These are phyloP conservation scores for Cantharellus cinnabarinus DNA, from an alignment of 768 basidiomycete genomes.

Conservation along the genomic window DNA sequence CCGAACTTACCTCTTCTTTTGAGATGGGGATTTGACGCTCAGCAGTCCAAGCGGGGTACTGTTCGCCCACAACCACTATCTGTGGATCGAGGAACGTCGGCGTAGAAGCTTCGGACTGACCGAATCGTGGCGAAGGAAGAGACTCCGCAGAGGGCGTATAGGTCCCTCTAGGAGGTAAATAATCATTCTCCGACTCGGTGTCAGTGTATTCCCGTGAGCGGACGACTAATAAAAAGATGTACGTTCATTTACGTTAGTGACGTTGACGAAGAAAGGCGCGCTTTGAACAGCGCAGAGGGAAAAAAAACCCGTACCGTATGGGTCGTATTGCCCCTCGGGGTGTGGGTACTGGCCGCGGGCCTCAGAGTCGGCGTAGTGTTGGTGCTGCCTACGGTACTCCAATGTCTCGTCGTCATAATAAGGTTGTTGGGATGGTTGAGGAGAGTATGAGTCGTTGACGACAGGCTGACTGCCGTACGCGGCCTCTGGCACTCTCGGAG, in stretches of 20 bases:
- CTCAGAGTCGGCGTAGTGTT: neutral
- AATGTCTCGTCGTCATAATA: neutral
- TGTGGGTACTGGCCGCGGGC: neutral
- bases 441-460: neutral
- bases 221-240: neutral
- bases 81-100: conserved; percentile 49
- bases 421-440: neutral
- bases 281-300: neutral
- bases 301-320: neutral
- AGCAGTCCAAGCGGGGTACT: conserved; percentile 85
- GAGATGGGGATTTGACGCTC: conserved; percentile 92
- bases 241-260: neutral
- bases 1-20: conserved; percentile 37
- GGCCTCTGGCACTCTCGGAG: conserved; percentile 10
- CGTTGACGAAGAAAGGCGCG: neutral
- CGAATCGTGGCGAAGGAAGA: conserved; percentile 32
- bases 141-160: conserved; percentile 62
- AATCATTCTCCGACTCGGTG: conserved; percentile 68
- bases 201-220: conserved; percentile 21
- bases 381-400: neutral
- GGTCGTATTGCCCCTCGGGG: neutral
- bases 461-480: conserved; percentile 15
- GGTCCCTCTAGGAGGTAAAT: conserved; percentile 28
- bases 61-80: conserved; percentile 42
- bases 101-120: conserved; percentile 48